Percentiles rank a stretch among this genome's conserved stretches.
Conservation (phyloP, 257 asterid species). For the Solanum chaucha region DNA sequence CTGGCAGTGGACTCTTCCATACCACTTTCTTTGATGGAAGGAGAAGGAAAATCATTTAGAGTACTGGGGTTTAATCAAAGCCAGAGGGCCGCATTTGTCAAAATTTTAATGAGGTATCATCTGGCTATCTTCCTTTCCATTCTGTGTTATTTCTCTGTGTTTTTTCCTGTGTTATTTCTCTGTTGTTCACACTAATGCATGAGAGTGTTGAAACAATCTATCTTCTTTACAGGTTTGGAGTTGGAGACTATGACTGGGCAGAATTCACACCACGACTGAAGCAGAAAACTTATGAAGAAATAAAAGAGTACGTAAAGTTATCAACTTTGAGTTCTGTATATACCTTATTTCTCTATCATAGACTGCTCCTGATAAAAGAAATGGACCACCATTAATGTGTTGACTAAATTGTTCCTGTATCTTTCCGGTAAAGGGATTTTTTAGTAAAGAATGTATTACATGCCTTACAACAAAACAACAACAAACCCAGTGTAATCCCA, state of each 20-base stretch:
- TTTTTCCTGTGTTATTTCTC: neutral
- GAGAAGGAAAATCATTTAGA: constrained; percentile 86
- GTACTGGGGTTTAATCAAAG: constrained; percentile 85
- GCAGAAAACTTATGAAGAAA: constrained; percentile 78
- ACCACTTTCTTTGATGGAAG: constrained; percentile 83
- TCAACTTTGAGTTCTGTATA: neutral
- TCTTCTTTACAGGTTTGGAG: constrained; percentile 53
- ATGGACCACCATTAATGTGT: neutral
- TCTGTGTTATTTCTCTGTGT: neutral
- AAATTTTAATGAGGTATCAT: constrained; percentile 36
- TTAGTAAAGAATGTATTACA: neutral
- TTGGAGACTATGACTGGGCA: constrained; percentile 79
- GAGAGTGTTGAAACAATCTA: neutral
- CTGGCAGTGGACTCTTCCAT: constrained; percentile 49
- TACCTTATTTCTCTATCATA: neutral
- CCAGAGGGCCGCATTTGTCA: constrained; percentile 83
- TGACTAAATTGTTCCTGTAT: neutral
- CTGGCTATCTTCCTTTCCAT: neutral
- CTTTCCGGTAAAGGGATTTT: neutral
- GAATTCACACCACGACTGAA: constrained; percentile 75
- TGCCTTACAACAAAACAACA: neutral
- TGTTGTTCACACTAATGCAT: neutral
- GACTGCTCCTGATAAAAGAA: neutral
- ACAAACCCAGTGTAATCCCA: neutral
- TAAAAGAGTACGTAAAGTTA: constrained; percentile 51